Evolutionary conservation across 345 rosid genomes (phyloP), one percentile per base, ranked within the genome.

Genomic region (Eucalyptus curtisii): DNA sequence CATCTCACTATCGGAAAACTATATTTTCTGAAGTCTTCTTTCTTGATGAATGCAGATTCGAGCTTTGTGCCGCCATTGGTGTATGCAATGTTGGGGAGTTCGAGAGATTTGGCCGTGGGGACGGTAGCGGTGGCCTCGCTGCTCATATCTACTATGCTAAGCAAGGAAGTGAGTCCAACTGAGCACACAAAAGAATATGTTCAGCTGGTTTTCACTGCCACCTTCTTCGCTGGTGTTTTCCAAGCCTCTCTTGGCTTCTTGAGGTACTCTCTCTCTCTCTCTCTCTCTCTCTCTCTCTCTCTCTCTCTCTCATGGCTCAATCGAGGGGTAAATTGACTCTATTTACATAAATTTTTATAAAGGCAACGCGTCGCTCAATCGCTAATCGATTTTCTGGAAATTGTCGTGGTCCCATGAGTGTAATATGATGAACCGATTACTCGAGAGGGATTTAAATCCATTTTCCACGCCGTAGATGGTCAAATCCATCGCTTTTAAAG

Each of bases 51-150:
- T 86, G 88, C 92, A 98, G 99, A 97, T 93, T 98, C 99, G 68
- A 98, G 99, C 93, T 96, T 97, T 89, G 94, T 98, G 87, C 99
- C 98, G 33, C 99, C 99, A 8, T 86, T 98, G 92, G 91, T 98
- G n/a, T 97, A 98, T 86, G 99, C 99, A 50, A 95, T 96, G 94
- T 88, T 98, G 94, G 99, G 99, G 85, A 98, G 99, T 91, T 98
- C 99, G 5, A 95, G 89, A 91, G 98, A 98, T 90, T 88, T 97
- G 88, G 99, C 99, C 4, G 99, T 98, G 61, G 99, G 99, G 16
- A 95, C 99, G 20, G 96, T 97, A 17, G 99, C 99, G 7, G 99
- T 98, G 47, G 97, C 93, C 7, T 98, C 99, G 27, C 94, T 98
- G 14, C 89, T 98, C 50, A 94, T 92, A 88, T 91, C 95, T 22